Evolutionary conservation across 2,329 filamentous ascomycete genomes (phyloP).

Genomic region (Fusarium paranaense): DNA sequence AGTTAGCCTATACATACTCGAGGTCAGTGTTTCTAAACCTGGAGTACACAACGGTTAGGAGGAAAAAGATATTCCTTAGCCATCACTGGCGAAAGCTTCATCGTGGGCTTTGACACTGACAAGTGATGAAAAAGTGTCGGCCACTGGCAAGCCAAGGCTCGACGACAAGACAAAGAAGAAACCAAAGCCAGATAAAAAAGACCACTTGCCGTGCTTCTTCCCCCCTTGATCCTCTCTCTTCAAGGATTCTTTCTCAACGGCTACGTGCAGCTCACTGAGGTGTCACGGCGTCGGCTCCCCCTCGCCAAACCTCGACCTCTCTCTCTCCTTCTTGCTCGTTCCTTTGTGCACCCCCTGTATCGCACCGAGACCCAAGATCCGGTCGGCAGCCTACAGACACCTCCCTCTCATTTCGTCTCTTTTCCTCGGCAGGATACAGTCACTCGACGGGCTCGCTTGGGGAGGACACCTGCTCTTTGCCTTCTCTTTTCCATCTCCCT

Average conservation of each 20-base stretch:
- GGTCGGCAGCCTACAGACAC: conserved; percentile 6
- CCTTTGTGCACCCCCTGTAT: not conserved
- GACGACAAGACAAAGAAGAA: not conserved
- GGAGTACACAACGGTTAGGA: not conserved
- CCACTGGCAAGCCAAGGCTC: not conserved
- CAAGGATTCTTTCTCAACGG: conserved; percentile 17
- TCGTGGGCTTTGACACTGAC: not conserved
- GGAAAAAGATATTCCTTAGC: not conserved
- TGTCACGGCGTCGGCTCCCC: conserved; percentile 22
- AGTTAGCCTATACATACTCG: not conserved
- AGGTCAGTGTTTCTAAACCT: not conserved
- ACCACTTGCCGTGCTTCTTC: not conserved
- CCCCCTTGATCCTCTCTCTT: not conserved
- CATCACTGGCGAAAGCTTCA: not conserved
- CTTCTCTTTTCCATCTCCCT: not conserved
- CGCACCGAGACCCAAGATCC: conserved; percentile 1
- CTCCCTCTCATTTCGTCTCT: not conserved
- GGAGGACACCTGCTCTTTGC: not conserved
- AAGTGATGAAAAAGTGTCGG: not conserved
- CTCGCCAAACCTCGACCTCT: conserved; percentile 23
- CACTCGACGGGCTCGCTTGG: not conserved
- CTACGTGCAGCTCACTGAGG: conserved; percentile 25
- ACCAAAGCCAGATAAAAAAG: not conserved
- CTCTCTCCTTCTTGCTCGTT: conserved; percentile 1
- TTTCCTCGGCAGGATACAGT: not conserved